Evolutionary conservation across 345 rosid genomes (phyloP).

Genomic region (Eutrema japonicum): DNA sequence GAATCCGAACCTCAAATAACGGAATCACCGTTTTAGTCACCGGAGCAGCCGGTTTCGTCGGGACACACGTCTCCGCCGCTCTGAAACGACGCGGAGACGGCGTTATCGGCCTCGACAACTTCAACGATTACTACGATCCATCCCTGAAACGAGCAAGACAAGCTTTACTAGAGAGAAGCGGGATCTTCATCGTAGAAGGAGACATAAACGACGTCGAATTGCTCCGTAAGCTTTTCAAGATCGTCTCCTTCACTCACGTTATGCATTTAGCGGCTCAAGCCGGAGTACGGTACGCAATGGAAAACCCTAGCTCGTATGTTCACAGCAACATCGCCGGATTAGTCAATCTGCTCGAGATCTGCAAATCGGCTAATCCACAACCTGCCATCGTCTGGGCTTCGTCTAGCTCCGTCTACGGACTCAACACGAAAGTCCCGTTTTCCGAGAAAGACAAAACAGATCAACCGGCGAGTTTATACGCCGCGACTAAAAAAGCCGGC

Average conservation of each 20-base stretch:
- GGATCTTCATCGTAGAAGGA: slow-evolving; percentile 84
- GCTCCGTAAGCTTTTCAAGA: slow-evolving; percentile 71
- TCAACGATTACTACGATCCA: slow-evolving; percentile 91
- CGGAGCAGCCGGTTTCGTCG: slow-evolving; percentile 94
- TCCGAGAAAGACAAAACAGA: slow-evolving; percentile 88
- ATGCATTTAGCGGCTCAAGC: slow-evolving; percentile 97
- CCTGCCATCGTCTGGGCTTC: slow-evolving; percentile 94
- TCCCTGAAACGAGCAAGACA: slow-evolving; percentile 86
- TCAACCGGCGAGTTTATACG: slow-evolving; percentile 94
- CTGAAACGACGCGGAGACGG: slow-evolving; percentile 90
- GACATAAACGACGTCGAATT: slow-evolving; percentile 81
- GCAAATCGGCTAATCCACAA: slow-evolving; percentile 75
- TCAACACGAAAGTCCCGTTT: slow-evolving; percentile 89
- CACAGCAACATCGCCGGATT: slow-evolving; percentile 89
- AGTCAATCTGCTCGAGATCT: slow-evolving; percentile 76
- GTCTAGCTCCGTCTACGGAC: slow-evolving; percentile 86
- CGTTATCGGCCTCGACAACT: slow-evolving; percentile 81
- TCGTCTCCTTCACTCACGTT: slow-evolving; percentile 80
- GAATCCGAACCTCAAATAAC: slow-evolving; percentile 61
- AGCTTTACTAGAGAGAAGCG: slow-evolving; percentile 73
- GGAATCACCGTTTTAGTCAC: slow-evolving; percentile 86
- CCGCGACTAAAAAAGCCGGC: slow-evolving; percentile 92
- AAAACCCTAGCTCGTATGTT: slow-evolving; percentile 79
- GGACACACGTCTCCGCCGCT: slow-evolving; percentile 84
- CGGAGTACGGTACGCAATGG: slow-evolving; percentile 90